A percentile compares a stretch with the other conserved stretches of the same genome.
These are phyloP conservation scores for Aspergillus transmontanensis DNA, from an alignment of 2,329 filamentous ascomycete genomes.

Conservation along the genomic window DNA sequence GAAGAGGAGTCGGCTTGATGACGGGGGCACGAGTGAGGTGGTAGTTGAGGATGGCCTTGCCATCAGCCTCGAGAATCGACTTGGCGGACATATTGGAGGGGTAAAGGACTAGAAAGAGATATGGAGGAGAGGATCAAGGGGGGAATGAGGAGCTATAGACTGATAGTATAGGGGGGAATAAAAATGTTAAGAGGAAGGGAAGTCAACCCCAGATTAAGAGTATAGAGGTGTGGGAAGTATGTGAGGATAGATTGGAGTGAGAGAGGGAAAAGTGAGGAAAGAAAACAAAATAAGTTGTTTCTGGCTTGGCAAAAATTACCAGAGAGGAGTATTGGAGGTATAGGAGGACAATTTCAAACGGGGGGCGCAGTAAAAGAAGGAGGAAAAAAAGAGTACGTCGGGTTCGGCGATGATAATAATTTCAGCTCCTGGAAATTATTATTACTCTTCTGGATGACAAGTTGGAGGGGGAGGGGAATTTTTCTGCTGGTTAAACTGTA, in stretches of 20 bases:
- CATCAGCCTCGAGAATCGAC: conserved; percentile 97
- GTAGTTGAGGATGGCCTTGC: conserved; percentile 99
- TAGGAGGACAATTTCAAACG: conserved; percentile 10
- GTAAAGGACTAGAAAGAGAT: conserved; percentile 5
- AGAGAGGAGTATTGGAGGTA: conserved; percentile 18
- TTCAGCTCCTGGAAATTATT: conserved; percentile 1
- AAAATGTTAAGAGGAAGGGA: conserved; percentile 11
- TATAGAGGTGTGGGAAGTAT: conserved; percentile 9
- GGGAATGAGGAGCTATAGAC: not conserved
- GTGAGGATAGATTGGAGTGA: conserved; percentile 8
- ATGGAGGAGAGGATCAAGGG: conserved; percentile 9
- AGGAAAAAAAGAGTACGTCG: conserved; percentile 1
- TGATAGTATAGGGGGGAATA: conserved; percentile 9
- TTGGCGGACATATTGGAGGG: conserved; percentile 77
- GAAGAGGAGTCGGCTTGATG: conserved; percentile 97
- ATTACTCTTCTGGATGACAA: conserved; percentile 2
- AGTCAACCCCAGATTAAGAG: conserved; percentile 20
- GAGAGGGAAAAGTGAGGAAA: conserved; percentile 16
- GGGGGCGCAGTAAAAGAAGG: conserved; percentile 4
- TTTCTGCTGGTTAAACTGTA: conserved; percentile 1
- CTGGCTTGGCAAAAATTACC: conserved; percentile 14
- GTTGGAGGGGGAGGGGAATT: conserved; percentile 10
- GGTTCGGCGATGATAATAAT: conserved; percentile 6
- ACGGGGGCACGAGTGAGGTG: conserved; percentile 96
- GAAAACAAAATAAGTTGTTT: conserved; percentile 17